Base-by-base conservation (phyloP, 2,329 filamentous ascomycete genomes). In the Helicocarpus griseus region DNA sequence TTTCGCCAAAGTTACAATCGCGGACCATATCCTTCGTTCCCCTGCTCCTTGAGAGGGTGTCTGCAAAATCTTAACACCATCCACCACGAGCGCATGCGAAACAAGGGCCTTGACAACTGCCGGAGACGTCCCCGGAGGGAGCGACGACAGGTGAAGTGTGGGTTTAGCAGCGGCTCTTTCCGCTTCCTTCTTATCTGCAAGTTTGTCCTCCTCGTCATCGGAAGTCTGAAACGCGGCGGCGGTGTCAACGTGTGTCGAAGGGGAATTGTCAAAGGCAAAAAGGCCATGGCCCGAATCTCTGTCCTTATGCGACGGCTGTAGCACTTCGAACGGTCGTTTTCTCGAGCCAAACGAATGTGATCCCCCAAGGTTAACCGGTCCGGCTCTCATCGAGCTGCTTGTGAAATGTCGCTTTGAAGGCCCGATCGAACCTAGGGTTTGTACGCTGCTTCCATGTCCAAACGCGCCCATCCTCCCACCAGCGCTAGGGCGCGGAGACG, bases 1-100 rank as follows among this genome's bases (percentile, higher is more conserved):
- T 53, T 86, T 82, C 1, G 86, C 82, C 28, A 95, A 71, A 0
- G 86, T 89, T 43, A 93, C 85, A 59, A 95, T 88, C 4, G 89
- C 89, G 14, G 87, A 78, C 31, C 81, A 77, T 1, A 84, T 85
- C 62, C 83, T 89, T 53, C 85, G 79, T 58, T 90, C 86, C 2
- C 53, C 52, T n/a, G 35, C 36, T 11, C 48, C 50, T 35, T 68
- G 63, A 14, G 69, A 72, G 1, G 78, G 69, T 2, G 75, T 77
- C 2, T 82, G 78, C 26, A 86, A 68, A 28, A 93, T 81, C 61
- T 85, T 85, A 48, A 95, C 82, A 55, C 81, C 78, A 61, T 91
- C 87, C 4, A 91, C 81, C 0, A 69, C 77, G 49, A 94, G 63
- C 19, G 73, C 80, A 0, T 77, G 63, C 0, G 69, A 71, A 26